These are phyloP conservation scores for Cyclotella distinguenda DNA, from an alignment of 108 stramenopile species.

Conservation along the genomic window DNA sequence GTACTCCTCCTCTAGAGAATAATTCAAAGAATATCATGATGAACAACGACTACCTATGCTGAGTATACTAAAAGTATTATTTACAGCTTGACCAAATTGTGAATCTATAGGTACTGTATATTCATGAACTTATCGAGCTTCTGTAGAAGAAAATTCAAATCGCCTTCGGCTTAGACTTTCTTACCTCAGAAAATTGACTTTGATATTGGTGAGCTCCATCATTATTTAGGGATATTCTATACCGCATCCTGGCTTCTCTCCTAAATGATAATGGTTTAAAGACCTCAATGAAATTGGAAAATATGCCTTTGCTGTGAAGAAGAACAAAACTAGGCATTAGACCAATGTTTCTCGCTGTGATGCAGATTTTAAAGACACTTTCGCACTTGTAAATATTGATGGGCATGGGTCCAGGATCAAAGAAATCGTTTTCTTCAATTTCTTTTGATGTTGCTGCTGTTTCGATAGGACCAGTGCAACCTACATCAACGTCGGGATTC, in stretches of 20 bases:
- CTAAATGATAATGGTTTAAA: conserved; percentile 12
- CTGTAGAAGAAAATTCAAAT: background rate
- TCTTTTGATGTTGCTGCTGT: conserved; percentile 1
- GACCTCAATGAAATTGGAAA: conserved; percentile 23
- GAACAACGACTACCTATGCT: no score
- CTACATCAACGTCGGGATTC: conserved; percentile 57
- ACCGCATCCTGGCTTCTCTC: conserved; percentile 7
- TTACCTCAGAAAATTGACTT: conserved; percentile 1
- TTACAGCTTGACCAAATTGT: no score
- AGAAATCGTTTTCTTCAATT: conserved; percentile 26
- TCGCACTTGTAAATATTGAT: conserved; percentile 22
- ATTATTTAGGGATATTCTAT: background rate
- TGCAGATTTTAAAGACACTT: background rate
- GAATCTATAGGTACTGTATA: no score
- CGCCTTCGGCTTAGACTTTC: conserved; percentile 3
- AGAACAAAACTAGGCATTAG: background rate
- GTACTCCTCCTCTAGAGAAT: no score
- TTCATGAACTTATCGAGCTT: background rate
- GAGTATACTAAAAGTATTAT: no score
- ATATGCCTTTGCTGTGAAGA: conserved; percentile 15
- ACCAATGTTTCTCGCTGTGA: background rate
- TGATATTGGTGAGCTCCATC: no score
- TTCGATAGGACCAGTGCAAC: conserved; percentile 50
- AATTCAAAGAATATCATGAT: no score
- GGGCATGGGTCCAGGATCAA: conserved; percentile 79